phyloP scores from a whole-genome alignment of 1,284 basidiomycete species.

The Sanghuangporus baumii region DNA sequence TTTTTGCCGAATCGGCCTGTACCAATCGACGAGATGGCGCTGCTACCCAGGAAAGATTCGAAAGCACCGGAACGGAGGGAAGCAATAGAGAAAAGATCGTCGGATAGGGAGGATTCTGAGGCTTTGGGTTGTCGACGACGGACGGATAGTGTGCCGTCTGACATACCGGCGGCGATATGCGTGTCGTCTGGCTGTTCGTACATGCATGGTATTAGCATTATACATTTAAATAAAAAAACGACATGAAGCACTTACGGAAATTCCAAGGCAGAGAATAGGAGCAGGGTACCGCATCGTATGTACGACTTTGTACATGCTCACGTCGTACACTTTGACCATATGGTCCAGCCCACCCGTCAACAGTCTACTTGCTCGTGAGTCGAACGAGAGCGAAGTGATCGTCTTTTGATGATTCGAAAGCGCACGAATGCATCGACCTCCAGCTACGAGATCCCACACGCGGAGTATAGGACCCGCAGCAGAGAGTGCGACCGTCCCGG shows the following conservation, averaged over 20 bases:
- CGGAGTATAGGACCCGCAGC: constrained; percentile 91
- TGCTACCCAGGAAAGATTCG: constrained; percentile 66
- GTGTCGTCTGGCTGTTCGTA: constrained; percentile 82
- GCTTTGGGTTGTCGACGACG: constrained; percentile 78
- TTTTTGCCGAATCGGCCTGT: constrained; percentile 41
- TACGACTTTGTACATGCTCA: constrained; percentile 89
- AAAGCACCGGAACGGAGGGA: constrained; percentile 58
- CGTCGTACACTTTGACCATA: constrained; percentile 98
- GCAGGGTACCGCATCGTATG: constrained; percentile 99
- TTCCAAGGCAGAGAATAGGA: constrained; percentile 85
- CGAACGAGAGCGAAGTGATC: constrained; percentile 84
- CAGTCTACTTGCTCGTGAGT: constrained; percentile 70
- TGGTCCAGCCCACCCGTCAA: constrained; percentile 92
- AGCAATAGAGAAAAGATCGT: constrained; percentile 37
- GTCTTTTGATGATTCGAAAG: constrained; percentile 98
- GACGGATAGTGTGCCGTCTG: constrained; percentile 91
- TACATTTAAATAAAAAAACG: not conserved
- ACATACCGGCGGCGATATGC: constrained; percentile 94
- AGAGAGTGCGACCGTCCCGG: constrained; percentile 82
- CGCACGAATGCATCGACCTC: constrained; percentile 83
- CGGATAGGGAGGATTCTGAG: constrained; percentile 44
- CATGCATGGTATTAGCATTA: not conserved
- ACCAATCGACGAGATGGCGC: constrained; percentile 46
- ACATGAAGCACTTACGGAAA: constrained; percentile 59
- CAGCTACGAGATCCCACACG: constrained; percentile 94